Percentiles rank a stretch among this genome's conserved stretches.
These are phyloP conservation scores for Rhodotorula sp. DNA, from an alignment of 1,284 basidiomycete species.

Conservation along the genomic window DNA sequence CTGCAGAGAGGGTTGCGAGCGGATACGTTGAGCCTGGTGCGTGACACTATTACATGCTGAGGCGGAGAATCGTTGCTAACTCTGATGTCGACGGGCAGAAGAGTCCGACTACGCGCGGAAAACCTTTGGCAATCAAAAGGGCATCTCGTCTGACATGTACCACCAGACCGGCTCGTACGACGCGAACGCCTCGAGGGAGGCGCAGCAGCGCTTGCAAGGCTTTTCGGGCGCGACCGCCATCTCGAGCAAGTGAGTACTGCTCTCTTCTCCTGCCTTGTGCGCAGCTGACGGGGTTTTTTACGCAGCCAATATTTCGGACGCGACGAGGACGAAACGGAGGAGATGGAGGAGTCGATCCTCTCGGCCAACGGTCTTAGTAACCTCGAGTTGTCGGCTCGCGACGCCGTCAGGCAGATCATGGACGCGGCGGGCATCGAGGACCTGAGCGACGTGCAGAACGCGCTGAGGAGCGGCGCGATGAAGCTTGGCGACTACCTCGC, in stretches of 20 bases:
- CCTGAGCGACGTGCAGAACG: conserved; percentile 82
- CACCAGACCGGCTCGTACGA: conserved; percentile 90
- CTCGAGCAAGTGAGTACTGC: conserved; percentile 64
- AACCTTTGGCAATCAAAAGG: conserved; percentile 89
- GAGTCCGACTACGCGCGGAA: conserved; percentile 65
- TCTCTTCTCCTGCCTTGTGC: conserved; percentile 1
- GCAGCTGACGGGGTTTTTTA: neutral
- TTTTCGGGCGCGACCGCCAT: conserved; percentile 94
- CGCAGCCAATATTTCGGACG: conserved; percentile 80
- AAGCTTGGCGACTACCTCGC: conserved; percentile 33
- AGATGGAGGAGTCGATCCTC: conserved; percentile 50
- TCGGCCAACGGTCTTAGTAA: conserved; percentile 52
- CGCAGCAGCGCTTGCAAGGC: conserved; percentile 72
- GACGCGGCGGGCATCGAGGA: conserved; percentile 68
- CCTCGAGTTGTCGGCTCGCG: conserved; percentile 74
- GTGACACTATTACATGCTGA: neutral
- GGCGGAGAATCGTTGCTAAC: neutral
- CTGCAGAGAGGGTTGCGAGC: conserved; percentile 35
- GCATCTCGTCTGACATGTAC: conserved; percentile 96
- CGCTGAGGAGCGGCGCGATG: conserved; percentile 73
- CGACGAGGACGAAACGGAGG: conserved; percentile 71
- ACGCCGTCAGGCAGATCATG: conserved; percentile 72
- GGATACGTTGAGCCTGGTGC: conserved; percentile 39
- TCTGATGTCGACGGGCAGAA: neutral
- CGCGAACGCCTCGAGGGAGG: conserved; percentile 66